A percentile compares a stretch with the other conserved stretches of the same genome.
phyloP scores from a whole-genome alignment of 2,329 filamentous ascomycete genomes.

The Trichoderma simmonsii region DNA sequence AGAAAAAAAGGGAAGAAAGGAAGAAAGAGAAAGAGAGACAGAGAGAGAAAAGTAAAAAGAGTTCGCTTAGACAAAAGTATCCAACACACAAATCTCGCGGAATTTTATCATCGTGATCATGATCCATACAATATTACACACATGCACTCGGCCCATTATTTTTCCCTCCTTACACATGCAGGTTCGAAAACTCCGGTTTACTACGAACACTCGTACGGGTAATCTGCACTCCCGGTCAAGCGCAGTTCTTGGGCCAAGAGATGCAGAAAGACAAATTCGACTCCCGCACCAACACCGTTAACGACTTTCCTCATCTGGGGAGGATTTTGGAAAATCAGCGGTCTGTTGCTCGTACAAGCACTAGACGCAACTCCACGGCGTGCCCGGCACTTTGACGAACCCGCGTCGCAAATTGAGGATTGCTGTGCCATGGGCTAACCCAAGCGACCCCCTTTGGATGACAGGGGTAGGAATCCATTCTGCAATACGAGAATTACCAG shows the following conservation, averaged over 20 bases:
- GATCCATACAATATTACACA: neutral
- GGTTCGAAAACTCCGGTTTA: neutral
- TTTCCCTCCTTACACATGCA: neutral
- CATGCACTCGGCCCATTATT: neutral
- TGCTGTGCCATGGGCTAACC: neutral
- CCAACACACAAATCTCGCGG: neutral
- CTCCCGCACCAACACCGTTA: neutral
- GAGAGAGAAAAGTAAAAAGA: neutral
- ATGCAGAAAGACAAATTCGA: neutral
- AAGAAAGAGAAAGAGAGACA: neutral
- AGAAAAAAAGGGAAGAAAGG: neutral
- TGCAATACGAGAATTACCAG: constrained; percentile 17
- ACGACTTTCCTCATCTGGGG: constrained; percentile 10
- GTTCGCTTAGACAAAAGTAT: neutral
- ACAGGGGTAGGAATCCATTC: constrained; percentile 1
- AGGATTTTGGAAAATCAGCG: neutral
- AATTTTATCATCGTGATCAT: neutral
- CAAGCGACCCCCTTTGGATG: constrained; percentile 10
- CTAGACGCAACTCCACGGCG: neutral
- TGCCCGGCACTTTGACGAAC: neutral
- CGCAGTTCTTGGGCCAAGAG: neutral
- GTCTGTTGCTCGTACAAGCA: neutral
- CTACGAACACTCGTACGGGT: neutral
- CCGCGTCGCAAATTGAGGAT: constrained; percentile 9
- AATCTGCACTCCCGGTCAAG: neutral